Conservation (phyloP, 2,329 filamentous ascomycete species). For the Fusarium illudens region DNA sequence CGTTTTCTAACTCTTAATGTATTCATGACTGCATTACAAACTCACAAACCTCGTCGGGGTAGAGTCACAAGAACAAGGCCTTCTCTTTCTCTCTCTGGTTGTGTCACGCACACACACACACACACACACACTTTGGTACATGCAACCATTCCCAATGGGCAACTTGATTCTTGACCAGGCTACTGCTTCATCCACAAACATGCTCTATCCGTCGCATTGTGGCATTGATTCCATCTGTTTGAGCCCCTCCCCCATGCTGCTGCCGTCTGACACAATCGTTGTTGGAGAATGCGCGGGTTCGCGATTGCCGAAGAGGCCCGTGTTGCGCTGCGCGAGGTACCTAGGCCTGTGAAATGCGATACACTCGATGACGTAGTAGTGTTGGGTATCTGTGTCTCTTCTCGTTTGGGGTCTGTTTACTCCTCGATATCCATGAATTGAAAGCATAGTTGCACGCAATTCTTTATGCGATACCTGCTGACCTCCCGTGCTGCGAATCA, state of each 20-base stretch:
- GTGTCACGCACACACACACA: not conserved
- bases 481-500: not conserved
- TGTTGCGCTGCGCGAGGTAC: not conserved
- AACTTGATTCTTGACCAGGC: not conserved
- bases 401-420: constrained; percentile 1
- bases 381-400: constrained; percentile 22
- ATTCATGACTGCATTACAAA: constrained; percentile 7
- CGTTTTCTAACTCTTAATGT: constrained; percentile 7
- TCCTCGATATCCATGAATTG: not conserved
- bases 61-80: not conserved
- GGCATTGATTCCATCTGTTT: not conserved
- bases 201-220: not conserved
- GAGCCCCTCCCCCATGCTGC: not conserved
- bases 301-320: not conserved
- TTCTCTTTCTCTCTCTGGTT: not conserved
- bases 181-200: not conserved
- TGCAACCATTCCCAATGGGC: not conserved
- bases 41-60: not conserved
- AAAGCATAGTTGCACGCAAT: not conserved
- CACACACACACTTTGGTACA: not conserved
- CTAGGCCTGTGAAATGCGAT: not conserved
- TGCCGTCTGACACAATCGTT: not conserved
- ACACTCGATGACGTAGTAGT: not conserved
- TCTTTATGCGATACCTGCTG: not conserved
- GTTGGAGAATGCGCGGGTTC: not conserved